Percentiles rank a stretch among this genome's conserved stretches.
Evolutionary conservation across 768 basidiomycete genomes (phyloP).

Genomic region (Lepiota subincarnata): DNA sequence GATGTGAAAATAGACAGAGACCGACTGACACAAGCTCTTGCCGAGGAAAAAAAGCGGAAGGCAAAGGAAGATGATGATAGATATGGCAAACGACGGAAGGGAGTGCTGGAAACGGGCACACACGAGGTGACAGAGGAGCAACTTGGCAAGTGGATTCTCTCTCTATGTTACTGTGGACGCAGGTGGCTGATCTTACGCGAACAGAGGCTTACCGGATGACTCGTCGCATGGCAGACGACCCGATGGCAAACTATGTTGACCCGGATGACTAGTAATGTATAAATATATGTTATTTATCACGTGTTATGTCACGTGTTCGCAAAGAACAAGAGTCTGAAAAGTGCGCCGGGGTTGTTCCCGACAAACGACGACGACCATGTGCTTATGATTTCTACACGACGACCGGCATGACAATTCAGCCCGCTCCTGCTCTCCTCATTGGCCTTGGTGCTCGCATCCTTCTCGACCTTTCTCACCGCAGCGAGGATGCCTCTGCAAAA

Average conservation of each 20-base stretch:
- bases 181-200: constrained; percentile 14
- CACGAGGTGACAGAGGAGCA: constrained; percentile 90
- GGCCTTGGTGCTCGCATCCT: constrained; percentile 72
- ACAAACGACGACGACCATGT: constrained; percentile 7
- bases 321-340: neutral
- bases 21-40: constrained; percentile 62
- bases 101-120: constrained; percentile 38
- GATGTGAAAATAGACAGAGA: constrained; percentile 73
- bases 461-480: constrained; percentile 52
- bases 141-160: constrained; percentile 48
- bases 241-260: constrained; percentile 92
- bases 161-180: constrained; percentile 1
- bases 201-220: constrained; percentile 91
- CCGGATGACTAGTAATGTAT: constrained; percentile 28
- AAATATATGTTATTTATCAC: constrained; percentile 8
- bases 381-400: constrained; percentile 18
- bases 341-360: neutral
- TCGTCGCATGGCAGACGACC: constrained; percentile 73
- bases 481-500: constrained; percentile 44
- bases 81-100: constrained; percentile 56
- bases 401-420: constrained; percentile 36
- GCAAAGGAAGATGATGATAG: constrained; percentile 47
- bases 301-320: constrained; percentile 8
- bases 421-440: constrained; percentile 65
- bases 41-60: constrained; percentile 81